phyloP scores from a whole-genome alignment of 2,329 filamentous ascomycete genomes.

The Colletotrichum sp. region DNA sequence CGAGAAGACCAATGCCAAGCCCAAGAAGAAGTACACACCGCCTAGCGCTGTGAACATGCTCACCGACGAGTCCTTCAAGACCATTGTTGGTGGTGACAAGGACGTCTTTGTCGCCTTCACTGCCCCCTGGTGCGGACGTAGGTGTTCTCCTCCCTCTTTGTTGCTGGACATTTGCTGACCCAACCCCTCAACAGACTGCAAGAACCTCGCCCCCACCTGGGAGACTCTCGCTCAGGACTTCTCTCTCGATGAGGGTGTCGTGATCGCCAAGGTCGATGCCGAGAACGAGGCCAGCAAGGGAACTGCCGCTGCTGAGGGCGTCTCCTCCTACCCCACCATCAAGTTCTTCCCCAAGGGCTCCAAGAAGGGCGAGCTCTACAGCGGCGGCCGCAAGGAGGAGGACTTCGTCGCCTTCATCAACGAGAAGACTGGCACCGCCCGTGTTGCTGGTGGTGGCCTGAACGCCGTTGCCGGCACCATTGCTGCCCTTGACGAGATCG shows the following conservation, averaged over 20 bases:
- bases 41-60: constrained; percentile 81
- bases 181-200: constrained; percentile 76
- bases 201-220: constrained; percentile 88
- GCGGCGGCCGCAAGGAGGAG: constrained; percentile 76
- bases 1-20: constrained; percentile 85
- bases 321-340: constrained; percentile 93
- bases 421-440: constrained; percentile 86
- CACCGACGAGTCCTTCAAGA: constrained; percentile 79
- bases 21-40: constrained; percentile 75
- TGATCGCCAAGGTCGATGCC: constrained; percentile 95
- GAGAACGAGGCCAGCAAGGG: constrained; percentile 86
- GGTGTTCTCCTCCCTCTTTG: constrained; percentile 44
- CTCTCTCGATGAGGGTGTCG: constrained; percentile 74
- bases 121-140: constrained; percentile 98
- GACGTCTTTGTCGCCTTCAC: constrained; percentile 96
- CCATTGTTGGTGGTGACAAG: constrained; percentile 82
- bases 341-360: constrained; percentile 94
- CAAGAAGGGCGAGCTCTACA: constrained; percentile 73
- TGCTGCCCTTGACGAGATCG: constrained; percentile 75
- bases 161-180: constrained; percentile 8
- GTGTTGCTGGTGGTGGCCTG: constrained; percentile 79
- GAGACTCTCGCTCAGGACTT: constrained; percentile 87
- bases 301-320: constrained; percentile 75
- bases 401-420: constrained; percentile 85
- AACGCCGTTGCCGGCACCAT: constrained; percentile 83